Percentiles rank a stretch among this genome's conserved stretches.
Conservation (phyloP, 176 grass and related monocot species). For the Triticum turgidum region DNA sequence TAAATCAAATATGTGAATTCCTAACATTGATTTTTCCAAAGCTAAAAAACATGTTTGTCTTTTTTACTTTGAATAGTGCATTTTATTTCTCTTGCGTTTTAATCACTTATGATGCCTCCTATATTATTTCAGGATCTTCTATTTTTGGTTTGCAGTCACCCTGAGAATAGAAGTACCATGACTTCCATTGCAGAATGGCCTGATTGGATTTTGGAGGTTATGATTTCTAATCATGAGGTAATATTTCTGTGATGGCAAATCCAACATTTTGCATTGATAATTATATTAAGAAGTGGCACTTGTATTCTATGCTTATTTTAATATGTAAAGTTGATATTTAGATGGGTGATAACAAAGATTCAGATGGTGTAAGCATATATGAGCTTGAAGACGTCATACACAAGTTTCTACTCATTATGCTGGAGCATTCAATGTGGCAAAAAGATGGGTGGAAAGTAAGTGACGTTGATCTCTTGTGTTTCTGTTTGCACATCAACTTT, state of each 20-base stretch:
- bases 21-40: conserved; percentile 2
- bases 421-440: conserved; percentile 78
- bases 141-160: conserved; percentile 76
- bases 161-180: conserved; percentile 65
- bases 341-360: conserved; percentile 72
- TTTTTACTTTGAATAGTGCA: conserved; percentile 17
- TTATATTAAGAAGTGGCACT: conserved; percentile 17
- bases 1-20: neutral
- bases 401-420: conserved; percentile 73
- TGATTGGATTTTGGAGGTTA: conserved; percentile 83
- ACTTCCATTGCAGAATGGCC: conserved; percentile 78
- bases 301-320: conserved; percentile 27
- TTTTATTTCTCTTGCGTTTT: conserved; percentile 1
- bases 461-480: conserved; percentile 18
- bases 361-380: conserved; percentile 64
- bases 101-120: conserved; percentile 28
- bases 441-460: conserved; percentile 85
- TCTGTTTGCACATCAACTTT: conserved; percentile 12
- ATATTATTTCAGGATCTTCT: conserved; percentile 79
- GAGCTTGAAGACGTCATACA: conserved; percentile 77
- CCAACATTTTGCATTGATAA: conserved; percentile 18
- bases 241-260: conserved; percentile 28
- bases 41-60: neutral
- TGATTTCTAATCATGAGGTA: conserved; percentile 92
- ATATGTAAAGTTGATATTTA: conserved; percentile 38